Evolutionary conservation across 2,329 filamentous ascomycete species (phyloP), one percentile per base, ranked within the genome.

Genomic region (Lasiodiplodia theobromae): DNA sequence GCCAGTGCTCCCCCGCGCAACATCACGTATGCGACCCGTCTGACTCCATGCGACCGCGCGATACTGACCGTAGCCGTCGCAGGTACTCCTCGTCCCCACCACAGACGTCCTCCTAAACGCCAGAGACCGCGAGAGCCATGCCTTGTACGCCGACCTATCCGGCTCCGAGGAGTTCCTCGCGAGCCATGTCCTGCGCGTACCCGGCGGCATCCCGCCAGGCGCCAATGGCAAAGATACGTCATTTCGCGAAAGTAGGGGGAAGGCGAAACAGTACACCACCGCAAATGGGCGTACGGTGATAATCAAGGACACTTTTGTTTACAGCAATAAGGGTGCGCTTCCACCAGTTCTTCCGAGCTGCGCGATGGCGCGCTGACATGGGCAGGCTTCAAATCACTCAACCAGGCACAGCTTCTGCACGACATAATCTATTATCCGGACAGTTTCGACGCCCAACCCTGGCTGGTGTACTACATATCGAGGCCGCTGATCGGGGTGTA

Each of bases 391-490:
- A 97, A 96, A 82, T 89, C 89, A 40, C 85, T 97, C 71, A 94
- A 93, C 71, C 96, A 98, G 78, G 93, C 94, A 38, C 94, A 96
- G 77, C 84, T 98, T 40, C 84, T 97, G 68, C 88, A 88, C 76
- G 96, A 99, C 79, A 85, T 87, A 47, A 87, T 97, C 49, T 98
- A 93, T 87, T 97, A 96, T 76, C 91, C 93, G 60, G 93, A 97
- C 75, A 89, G 88, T n/a, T 87, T 92, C 74, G 95, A 98, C 74
- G 91, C 93, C 16, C 91, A 94, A 73, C 93, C 94, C 86, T 99
- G 96, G 94, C 88, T 99, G 53, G 87, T 99, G 70, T 98, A 98
- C 86, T 97, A 94, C 80, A 97, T 99, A 71, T 96, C 95, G 31
- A 90, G 89, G 64, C 96, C 96, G 2, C 83, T 99, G 64, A 87